Base-by-base conservation (phyloP, 2,329 filamentous ascomycete genomes). In the Diaporthe nobilis region DNA sequence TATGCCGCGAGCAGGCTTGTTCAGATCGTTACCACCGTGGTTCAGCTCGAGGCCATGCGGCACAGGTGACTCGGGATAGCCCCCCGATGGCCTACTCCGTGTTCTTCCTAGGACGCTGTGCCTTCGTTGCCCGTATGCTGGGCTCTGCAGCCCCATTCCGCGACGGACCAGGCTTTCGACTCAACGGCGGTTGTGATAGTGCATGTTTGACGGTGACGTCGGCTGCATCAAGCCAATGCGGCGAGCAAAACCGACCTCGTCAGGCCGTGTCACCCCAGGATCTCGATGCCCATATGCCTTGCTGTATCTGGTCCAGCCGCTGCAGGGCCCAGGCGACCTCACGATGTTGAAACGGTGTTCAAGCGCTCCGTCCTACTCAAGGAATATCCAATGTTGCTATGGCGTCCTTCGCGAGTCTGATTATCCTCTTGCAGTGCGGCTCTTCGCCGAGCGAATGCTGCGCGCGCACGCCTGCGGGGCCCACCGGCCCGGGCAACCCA, bases 341-440 rank as follows among this genome's bases (percentile, higher is more conserved):
- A 53, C 22, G 2, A 39, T 34, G n/a, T 57, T 55, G 34, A 22
- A 44, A 1, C 1, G 3, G 20, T 4, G 1, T 55, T 13, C 20
- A 49, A 17, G 2, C 6, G 47, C 1, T 3, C 10, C 25, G 5
- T 22, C 47, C n/a, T 53, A 65, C 53, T 84, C 79, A 91, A 25
- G 88, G 84, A 82, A 92, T 92, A 17, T 90, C 84, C 34, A 92
- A 81, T 39, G 85, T 86, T 42, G 91, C 88, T 71, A 92, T 85
- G 2, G 90, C 88, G 60, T 84, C 79, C 76, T 88, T 87, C 7
- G 91, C 90, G 44, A 90, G 86, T 42, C 89, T 86, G 25, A 92
- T 85, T 47, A 92, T 86, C 75, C 83, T 84, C 77, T 88, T 80
- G 76, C 90, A 92, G 34, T 85, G 83, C 61, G 85, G 85, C 67